These are phyloP conservation scores for Buddleja alternifolia DNA, from an alignment of 257 asterid genomes.

Conservation along the genomic window DNA sequence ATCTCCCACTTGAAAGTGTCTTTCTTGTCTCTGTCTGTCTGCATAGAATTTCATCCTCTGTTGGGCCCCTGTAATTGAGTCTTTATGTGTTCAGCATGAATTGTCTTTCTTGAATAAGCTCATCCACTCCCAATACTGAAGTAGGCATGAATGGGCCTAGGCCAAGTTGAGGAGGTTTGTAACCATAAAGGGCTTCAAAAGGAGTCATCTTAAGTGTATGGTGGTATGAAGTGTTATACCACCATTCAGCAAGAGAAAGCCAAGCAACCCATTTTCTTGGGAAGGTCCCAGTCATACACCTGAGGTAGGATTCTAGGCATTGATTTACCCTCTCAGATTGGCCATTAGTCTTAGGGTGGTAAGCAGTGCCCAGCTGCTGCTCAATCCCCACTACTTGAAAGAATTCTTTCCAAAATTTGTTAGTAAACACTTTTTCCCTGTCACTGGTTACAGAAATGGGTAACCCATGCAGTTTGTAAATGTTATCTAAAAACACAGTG, in stretches of 20 bases:
- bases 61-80: no score
- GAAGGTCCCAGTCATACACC: neutral
- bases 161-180: neutral
- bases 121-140: no score
- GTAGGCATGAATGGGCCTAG: neutral
- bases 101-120: no score
- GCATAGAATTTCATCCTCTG: no score
- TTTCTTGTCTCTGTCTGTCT: no score
- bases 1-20: no score
- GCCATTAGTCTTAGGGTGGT: conserved; percentile 18
- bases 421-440: neutral
- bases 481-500: neutral
- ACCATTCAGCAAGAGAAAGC: neutral
- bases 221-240: conserved; percentile 20
- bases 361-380: neutral
- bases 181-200: conserved; percentile 1
- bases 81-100: no score
- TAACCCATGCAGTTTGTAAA: neutral
- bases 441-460: neutral
- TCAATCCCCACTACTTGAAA: neutral
- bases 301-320: neutral
- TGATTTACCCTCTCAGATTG: conserved; percentile 2
- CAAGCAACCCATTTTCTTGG: neutral
- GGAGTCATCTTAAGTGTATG: neutral
- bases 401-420: no score